Percentiles rank a stretch among this genome's conserved stretches.
These are phyloP conservation scores for Trichoderma sp. DNA, from an alignment of 2,329 filamentous ascomycete genomes.

Conservation along the genomic window DNA sequence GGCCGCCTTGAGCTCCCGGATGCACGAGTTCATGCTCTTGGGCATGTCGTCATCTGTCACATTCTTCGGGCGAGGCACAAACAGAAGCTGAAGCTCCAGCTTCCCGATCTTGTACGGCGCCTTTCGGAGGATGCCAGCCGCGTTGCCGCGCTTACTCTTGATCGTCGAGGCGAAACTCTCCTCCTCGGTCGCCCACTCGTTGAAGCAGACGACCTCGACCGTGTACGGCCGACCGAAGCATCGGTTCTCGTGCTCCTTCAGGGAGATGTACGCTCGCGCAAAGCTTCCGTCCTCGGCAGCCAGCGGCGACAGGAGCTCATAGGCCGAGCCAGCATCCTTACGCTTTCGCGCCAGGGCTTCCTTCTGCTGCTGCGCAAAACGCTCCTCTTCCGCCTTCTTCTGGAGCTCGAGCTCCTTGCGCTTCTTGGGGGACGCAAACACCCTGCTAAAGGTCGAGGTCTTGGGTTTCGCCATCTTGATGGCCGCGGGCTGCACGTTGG, in stretches of 20 bases:
- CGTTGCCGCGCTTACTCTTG: conserved; percentile 85
- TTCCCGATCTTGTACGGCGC: conserved; percentile 98
- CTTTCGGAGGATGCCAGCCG: conserved; percentile 67
- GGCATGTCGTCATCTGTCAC: conserved; percentile 94
- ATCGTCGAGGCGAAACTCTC: conserved; percentile 77
- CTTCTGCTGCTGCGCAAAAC: conserved; percentile 63
- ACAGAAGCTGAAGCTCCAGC: conserved; percentile 89
- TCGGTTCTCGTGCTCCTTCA: conserved; percentile 86
- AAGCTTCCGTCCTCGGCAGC: conserved; percentile 93
- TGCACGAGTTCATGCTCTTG: conserved; percentile 97
- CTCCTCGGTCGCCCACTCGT: conserved; percentile 96
- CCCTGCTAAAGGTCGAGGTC: conserved; percentile 84
- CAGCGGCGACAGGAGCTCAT: conserved; percentile 83
- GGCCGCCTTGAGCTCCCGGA: conserved; percentile 88
- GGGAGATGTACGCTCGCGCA: conserved; percentile 86
- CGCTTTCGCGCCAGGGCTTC: conserved; percentile 66
- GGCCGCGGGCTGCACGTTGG: conserved; percentile 58
- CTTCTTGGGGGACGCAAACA: conserved; percentile 95
- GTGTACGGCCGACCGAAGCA: conserved; percentile 87
- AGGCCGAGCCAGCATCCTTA: conserved; percentile 69
- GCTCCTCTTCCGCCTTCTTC: conserved; percentile 80
- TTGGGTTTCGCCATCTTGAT: conserved; percentile 68
- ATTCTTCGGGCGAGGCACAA: conserved; percentile 88
- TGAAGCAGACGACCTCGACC: conserved; percentile 93
- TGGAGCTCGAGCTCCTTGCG: conserved; percentile 90